These are phyloP conservation scores for Setaria viridis DNA, from an alignment of 202 grass and related monocot species.

Conservation along the genomic window DNA sequence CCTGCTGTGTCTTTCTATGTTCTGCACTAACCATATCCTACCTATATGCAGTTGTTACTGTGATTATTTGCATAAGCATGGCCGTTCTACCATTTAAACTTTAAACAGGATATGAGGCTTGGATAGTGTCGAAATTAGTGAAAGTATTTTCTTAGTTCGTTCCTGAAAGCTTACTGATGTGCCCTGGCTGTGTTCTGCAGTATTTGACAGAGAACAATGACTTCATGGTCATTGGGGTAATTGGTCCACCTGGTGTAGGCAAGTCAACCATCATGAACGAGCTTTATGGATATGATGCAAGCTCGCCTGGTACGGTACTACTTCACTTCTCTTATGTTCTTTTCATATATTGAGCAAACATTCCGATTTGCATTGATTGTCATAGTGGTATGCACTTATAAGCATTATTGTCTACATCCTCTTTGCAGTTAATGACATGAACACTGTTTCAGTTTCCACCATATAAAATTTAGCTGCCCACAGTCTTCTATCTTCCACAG, in stretches of 20 bases:
- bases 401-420: background rate
- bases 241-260: constrained; percentile 80
- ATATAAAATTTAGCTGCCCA: background rate
- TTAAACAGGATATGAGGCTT: background rate
- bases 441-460: background rate
- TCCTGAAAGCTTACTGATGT: background rate
- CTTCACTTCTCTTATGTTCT: background rate
- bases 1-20: background rate
- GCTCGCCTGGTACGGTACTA: constrained; percentile 61
- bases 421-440: background rate
- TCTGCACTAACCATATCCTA: background rate
- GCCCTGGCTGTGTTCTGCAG: constrained; percentile 33
- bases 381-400: background rate
- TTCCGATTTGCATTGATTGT: background rate
- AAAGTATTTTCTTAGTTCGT: background rate
- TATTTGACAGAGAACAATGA: constrained; percentile 93
- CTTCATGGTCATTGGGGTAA: constrained; percentile 90
- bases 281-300: constrained; percentile 81
- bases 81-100: background rate
- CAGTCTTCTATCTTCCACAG: background rate
- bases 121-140: background rate
- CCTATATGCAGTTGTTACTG: background rate
- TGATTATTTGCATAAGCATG: background rate
- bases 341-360: background rate
- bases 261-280: constrained; percentile 93